These are phyloP conservation scores for Gaertneriomyces sp. DNA, from an alignment of 192 early-diverging fungal genomes.

Conservation along the genomic window DNA sequence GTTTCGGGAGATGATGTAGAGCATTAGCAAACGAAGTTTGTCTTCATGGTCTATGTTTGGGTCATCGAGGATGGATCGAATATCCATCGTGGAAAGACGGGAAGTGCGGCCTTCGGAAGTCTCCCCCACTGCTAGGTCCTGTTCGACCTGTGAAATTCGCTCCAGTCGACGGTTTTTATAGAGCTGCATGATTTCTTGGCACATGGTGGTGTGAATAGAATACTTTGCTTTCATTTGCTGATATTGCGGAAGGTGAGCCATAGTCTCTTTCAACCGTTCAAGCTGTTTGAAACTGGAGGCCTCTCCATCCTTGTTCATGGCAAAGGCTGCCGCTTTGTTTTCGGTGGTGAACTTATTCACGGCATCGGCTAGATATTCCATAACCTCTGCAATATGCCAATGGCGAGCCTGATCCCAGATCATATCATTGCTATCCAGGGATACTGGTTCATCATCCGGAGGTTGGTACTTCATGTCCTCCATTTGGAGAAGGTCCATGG, in stretches of 20 bases:
- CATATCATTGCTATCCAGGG: slow-evolving; percentile 67
- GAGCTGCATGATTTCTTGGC: slow-evolving; percentile 63
- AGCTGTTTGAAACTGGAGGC: slow-evolving; percentile 32
- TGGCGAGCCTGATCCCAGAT: slow-evolving; percentile 55
- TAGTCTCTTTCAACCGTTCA: slow-evolving; percentile 69
- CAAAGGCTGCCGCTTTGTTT: slow-evolving; percentile 65
- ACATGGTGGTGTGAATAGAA: slow-evolving; percentile 71
- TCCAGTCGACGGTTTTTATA: slow-evolving; percentile 62
- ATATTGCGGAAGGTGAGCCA: slow-evolving; percentile 76
- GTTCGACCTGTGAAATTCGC: slow-evolving; percentile 63
- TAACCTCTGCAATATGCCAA: slow-evolving; percentile 75
- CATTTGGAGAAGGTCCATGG: slow-evolving; percentile 73
- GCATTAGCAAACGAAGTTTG: slow-evolving; percentile 71
- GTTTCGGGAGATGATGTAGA: slow-evolving; percentile 70
- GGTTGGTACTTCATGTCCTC: slow-evolving; percentile 60
- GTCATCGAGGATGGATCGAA: slow-evolving; percentile 66
- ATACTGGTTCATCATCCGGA: slow-evolving; percentile 30
- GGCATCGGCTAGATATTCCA: slow-evolving; percentile 59
- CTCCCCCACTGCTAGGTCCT: slow-evolving; percentile 68
- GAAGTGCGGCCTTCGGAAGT: slow-evolving; percentile 59
- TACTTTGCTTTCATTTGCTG: slow-evolving; percentile 71
- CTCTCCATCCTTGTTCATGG: slow-evolving; percentile 11
- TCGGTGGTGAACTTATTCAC: slow-evolving; percentile 72
- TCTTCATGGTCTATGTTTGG: slow-evolving; percentile 53
- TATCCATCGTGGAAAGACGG: slow-evolving; percentile 56